Conservation (phyloP, 495 filamentous ascomycete genomes). For the Neurospora pannonica region DNA sequence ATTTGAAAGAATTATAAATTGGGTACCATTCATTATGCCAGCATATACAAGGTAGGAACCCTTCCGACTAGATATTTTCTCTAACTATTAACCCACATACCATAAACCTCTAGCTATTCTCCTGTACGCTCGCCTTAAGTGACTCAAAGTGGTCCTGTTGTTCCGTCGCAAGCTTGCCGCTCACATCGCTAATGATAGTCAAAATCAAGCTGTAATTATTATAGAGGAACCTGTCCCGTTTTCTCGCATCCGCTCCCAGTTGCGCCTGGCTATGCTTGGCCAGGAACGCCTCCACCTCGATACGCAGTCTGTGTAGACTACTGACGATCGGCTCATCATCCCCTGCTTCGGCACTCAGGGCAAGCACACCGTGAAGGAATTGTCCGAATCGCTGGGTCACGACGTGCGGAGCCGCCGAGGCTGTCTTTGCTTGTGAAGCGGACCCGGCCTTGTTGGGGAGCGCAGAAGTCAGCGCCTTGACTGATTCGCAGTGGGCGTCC, state of each 20-base stretch:
- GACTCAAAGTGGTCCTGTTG: conserved; percentile 59
- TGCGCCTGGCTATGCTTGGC: conserved; percentile 51
- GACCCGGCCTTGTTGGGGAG: conserved; percentile 37
- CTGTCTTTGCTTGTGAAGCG: conserved; percentile 48
- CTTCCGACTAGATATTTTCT: background rate
- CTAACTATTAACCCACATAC: background rate
- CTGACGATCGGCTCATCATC: conserved; percentile 87
- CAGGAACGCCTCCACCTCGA: conserved; percentile 71
- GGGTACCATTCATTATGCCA: background rate
- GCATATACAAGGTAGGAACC: background rate
- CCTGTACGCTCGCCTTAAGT: conserved; percentile 42
- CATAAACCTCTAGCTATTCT: conserved; percentile 17
- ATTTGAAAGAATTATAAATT: background rate
- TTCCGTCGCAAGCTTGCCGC: conserved; percentile 69
- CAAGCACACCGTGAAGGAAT: conserved; percentile 73
- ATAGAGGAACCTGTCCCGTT: conserved; percentile 76
- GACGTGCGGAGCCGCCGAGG: conserved; percentile 80
- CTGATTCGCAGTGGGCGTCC: conserved; percentile 82
- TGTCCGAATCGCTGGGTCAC: conserved; percentile 89
- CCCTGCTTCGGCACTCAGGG: conserved; percentile 73
- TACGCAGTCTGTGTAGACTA: conserved; percentile 63
- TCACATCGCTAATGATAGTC: conserved; percentile 81
- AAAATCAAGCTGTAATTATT: conserved; percentile 91
- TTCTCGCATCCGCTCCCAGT: conserved; percentile 60
- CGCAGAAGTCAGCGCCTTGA: conserved; percentile 50